Base-by-base conservation (phyloP, 2,329 filamentous ascomycete species). In the Penicillium nordicum region DNA sequence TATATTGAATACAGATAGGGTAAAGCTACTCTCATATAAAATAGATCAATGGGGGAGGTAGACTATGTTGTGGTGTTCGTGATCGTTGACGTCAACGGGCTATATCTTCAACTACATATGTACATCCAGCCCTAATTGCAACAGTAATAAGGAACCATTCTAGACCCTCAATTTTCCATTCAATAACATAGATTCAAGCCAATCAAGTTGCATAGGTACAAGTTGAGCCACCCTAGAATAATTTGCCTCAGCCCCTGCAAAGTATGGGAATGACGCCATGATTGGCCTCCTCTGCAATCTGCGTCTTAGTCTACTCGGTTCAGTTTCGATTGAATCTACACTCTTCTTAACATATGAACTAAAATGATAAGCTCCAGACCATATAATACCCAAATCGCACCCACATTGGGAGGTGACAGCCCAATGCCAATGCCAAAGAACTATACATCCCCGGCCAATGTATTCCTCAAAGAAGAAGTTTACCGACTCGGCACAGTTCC, bases 381-480 rank as follows among this genome's bases (percentile, higher is more conserved):
- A 23, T 36, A 27, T 2, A 11, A 45, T 38, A 25, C 12, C 9
- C 10, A 34, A 32, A 7, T 32, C 6, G 9, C 41, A 30, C 27
- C 48, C 48, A 46, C 8, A 30, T 9, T 37, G 36, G 21, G 37
- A 53, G 41, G 23, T 10, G 40, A 58, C 29, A 36, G 36, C 11
- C 44, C 37, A 27, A 60, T 57, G 55, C n/a, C 59, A 38, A 52
- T 46, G 21, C 21, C 54, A 25, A 48, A 57, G n/a, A 11, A 55
- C 16, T 57, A 21, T 18, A 60, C 46, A n/a, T 62, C 64, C 3
- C 50, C 65, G 8, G 68, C 67, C 23, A 52, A 56, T 27, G 2
- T 53, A 30, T 69, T 71, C 49, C 63, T 71, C 41, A 55, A 69
- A 41, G 58, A 63, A 30, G 67, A 70, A 59, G 65, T 71, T 32